Conservation (phyloP, 2,329 filamentous ascomycete genomes). For the Alternaria triticina region DNA sequence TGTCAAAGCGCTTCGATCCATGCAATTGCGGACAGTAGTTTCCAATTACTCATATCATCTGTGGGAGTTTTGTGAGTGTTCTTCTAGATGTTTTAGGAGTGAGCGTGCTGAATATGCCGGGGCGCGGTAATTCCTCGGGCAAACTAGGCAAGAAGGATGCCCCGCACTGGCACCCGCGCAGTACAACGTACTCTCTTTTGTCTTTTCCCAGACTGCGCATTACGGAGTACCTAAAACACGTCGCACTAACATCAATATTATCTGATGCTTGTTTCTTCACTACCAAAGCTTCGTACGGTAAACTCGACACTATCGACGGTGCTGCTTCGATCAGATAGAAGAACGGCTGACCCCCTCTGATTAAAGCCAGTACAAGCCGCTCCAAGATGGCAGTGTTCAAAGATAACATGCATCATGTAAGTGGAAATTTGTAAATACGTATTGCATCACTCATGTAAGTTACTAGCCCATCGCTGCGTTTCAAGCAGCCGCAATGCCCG, state of each 20-base stretch:
- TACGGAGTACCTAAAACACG: not conserved
- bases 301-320: not conserved
- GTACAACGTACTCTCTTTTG: not conserved
- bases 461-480: constrained; percentile 14
- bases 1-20: not conserved
- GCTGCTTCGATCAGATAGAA: not conserved
- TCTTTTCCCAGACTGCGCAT: not conserved
- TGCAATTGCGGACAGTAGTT: not conserved
- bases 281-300: not conserved
- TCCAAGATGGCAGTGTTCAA: not conserved
- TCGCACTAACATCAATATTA: not conserved
- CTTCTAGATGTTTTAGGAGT: not conserved
- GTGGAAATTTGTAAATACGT: not conserved
- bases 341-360: not conserved
- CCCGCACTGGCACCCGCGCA: not conserved
- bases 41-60: not conserved
- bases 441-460: constrained; percentile 2
- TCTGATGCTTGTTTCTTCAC: not conserved
- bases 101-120: not conserved
- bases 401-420: constrained; percentile 4
- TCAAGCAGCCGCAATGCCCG: constrained; percentile 24
- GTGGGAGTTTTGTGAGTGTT: not conserved
- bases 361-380: not conserved
- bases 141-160: not conserved
- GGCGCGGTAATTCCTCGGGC: not conserved